Evolutionary conservation across 768 basidiomycete species (phyloP), one percentile per base, ranked within the genome.

Genomic region (Mycena chlorophos): DNA sequence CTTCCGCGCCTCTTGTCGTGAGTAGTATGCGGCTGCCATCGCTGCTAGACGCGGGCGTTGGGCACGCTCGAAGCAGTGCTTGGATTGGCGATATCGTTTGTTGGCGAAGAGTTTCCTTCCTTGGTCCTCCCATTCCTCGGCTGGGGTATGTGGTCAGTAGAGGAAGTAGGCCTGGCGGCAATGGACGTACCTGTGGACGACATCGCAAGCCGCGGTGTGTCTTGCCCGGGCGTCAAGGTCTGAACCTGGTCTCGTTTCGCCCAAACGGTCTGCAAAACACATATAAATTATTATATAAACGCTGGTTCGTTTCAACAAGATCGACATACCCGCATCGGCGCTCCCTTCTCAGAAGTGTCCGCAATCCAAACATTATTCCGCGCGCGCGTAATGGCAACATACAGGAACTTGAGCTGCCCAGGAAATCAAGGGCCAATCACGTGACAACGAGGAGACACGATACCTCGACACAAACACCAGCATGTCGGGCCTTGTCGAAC

Each of bases 321-420:
- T 30, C 3, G 27, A 27, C 76, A 47, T 52, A 86, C 86, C 61
- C 75, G 71, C 80, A 87, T 82, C 2, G 84, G 76, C 42, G 81
- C 76, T 19, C 77, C 72, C 54, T 76, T 81, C 1, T 73, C 69
- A 0, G 86, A 86, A 37, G 72, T 75, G 65, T 89, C 88, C 1
- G 79, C 78, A 20, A 89, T 82, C 85, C 87, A 87, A 4, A 89
- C 63, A 50, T 86, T 85, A 52, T 83, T 84, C 37, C 83, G 76
- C 1, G 87, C 86, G 34, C 87, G 69, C 0, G 88, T 89, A 16
- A 87, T 77, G 0, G 85, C 87, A 4, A 89, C 87, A 54, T 89
- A 89, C 0, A 89, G 69, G 43, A 73, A 76, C 60, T 89, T 88
- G 26, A 89, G 70, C 86, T 87, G n/a, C 2, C 29, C 17, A 53